phyloP scores from a whole-genome alignment of 2,329 filamentous ascomycete genomes.

The Venturia aucupariae region DNA sequence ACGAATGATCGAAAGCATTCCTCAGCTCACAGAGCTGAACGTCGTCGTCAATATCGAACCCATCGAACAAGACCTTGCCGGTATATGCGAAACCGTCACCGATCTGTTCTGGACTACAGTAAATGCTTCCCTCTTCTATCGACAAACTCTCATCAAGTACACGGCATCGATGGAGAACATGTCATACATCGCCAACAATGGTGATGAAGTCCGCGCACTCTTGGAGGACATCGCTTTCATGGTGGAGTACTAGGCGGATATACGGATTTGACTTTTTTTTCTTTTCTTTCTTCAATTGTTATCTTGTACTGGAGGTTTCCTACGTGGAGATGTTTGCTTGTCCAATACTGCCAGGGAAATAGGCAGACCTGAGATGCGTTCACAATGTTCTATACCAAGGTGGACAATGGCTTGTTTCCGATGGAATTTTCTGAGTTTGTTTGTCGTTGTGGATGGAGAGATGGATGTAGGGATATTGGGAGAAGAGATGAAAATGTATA shows the following conservation, averaged over 20 bases:
- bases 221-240: neutral
- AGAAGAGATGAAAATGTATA: neutral
- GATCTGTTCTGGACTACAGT: constrained; percentile 2
- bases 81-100: neutral
- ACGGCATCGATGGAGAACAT: neutral
- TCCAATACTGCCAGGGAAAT: neutral
- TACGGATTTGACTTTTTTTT: neutral
- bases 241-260: neutral
- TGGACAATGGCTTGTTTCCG: neutral
- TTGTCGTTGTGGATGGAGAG: neutral
- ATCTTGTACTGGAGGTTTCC: neutral
- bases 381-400: neutral
- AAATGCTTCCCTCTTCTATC: neutral
- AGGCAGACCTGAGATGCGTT: neutral
- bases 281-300: neutral
- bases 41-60: neutral
- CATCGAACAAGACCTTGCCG: neutral
- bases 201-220: neutral
- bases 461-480: neutral
- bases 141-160: neutral
- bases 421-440: neutral
- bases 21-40: constrained; percentile 1
- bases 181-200: neutral
- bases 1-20: neutral
- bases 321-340: neutral